phyloP scores from a whole-genome alignment of 2,329 filamentous ascomycete species.

The Pochonia chlamydosporia region DNA sequence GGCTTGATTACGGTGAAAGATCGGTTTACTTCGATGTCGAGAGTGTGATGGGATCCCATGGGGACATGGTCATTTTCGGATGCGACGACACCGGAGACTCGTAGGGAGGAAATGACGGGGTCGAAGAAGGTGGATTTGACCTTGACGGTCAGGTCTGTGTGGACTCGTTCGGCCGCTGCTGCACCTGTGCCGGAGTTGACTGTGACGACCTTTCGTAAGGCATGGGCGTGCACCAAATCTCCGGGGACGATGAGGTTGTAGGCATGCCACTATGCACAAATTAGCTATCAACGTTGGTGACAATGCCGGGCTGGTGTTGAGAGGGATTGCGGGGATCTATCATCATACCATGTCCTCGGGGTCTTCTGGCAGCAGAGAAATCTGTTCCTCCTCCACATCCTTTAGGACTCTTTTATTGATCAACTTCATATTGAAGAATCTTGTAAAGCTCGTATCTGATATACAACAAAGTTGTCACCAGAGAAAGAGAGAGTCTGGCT shows the following conservation, averaged over 20 bases:
- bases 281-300: constrained; percentile 7
- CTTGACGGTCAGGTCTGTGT: constrained; percentile 50
- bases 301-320: neutral
- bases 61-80: constrained; percentile 47
- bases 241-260: constrained; percentile 53
- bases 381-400: constrained; percentile 32
- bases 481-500: neutral
- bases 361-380: constrained; percentile 38
- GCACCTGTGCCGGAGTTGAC: constrained; percentile 44
- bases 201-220: constrained; percentile 49
- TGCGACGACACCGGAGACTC: constrained; percentile 49
- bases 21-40: constrained; percentile 80
- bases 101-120: constrained; percentile 46
- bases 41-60: constrained; percentile 52
- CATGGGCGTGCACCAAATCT: constrained; percentile 49
- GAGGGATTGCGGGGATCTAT: neutral
- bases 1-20: constrained; percentile 86
- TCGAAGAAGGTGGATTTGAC: constrained; percentile 56
- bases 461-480: neutral
- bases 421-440: constrained; percentile 30
- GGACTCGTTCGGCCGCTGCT: constrained; percentile 44
- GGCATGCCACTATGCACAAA: constrained; percentile 44
- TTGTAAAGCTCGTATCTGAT: neutral
- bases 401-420: constrained; percentile 30
- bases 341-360: constrained; percentile 39